Evolutionary conservation across 1,284 basidiomycete genomes (phyloP).

Genomic region (Ceratobasidium sp.): DNA sequence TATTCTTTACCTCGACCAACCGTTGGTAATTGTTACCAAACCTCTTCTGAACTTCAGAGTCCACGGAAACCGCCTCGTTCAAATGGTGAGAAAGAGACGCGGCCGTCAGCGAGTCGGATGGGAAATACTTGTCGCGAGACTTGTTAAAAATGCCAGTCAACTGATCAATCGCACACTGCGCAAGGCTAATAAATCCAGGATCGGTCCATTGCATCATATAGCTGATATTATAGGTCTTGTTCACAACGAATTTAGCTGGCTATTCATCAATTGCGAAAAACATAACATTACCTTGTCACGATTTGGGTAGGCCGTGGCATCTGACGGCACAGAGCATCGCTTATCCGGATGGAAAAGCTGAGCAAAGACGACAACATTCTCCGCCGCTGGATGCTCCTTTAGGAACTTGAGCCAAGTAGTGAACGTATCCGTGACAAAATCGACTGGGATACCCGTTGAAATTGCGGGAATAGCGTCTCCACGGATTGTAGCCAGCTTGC

Average conservation of each 20-base stretch:
- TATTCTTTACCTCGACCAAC: conserved; percentile 43
- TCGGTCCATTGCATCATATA: conserved; percentile 26
- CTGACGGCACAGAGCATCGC: conserved; percentile 58
- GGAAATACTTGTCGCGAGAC: conserved; percentile 1
- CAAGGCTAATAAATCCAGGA: neutral
- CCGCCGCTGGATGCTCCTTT: conserved; percentile 3
- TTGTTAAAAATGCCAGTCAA: neutral
- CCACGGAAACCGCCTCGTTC: neutral
- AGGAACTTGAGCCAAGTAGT: conserved; percentile 44
- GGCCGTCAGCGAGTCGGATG: neutral
- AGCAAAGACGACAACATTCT: conserved; percentile 55
- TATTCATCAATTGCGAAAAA: neutral
- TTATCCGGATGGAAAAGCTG: conserved; percentile 63
- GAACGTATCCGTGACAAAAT: conserved; percentile 35
- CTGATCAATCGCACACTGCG: neutral
- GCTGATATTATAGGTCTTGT: conserved; percentile 4
- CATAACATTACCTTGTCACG: conserved; percentile 31
- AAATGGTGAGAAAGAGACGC: neutral
- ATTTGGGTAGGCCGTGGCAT: conserved; percentile 57
- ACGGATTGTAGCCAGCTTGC: neutral
- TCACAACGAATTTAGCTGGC: neutral
- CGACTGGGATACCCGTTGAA: neutral
- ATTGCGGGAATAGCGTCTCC: neutral
- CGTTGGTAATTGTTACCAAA: conserved; percentile 40
- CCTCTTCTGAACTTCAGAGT: neutral